These are phyloP conservation scores for Citrus reticulata DNA, from an alignment of 345 rosid genomes.

Conservation along the genomic window DNA sequence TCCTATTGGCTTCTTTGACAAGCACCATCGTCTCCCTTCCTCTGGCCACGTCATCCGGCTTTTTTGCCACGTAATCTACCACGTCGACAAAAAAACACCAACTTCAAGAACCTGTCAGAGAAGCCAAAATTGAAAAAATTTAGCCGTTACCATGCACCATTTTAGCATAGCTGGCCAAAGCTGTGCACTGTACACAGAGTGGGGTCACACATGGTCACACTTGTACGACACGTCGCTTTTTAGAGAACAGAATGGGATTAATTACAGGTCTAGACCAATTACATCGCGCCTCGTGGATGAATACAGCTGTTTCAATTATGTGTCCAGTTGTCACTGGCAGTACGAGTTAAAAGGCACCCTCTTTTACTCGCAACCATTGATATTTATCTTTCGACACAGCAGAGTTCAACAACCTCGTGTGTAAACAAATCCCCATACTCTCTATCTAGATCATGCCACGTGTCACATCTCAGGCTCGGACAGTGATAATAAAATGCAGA, in stretches of 20 bases:
- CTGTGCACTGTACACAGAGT: slow-evolving; percentile 18
- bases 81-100: slow-evolving; percentile 19
- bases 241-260: background rate
- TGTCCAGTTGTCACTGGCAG: slow-evolving; percentile 47
- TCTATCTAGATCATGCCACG: background rate
- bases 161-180: slow-evolving; percentile 27
- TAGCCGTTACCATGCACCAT: slow-evolving; percentile 41
- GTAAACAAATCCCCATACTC: background rate
- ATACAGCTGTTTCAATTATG: slow-evolving; percentile 34
- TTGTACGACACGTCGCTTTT: slow-evolving; percentile 18
- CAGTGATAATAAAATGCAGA: background rate
- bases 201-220: slow-evolving; percentile 1
- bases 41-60: slow-evolving; percentile 12
- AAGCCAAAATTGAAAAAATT: slow-evolving; percentile 19
- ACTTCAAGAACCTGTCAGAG: background rate
- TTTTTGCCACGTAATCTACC: slow-evolving; percentile 40
- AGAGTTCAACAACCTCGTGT: background rate
- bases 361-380: slow-evolving; percentile 20
- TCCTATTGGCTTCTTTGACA: slow-evolving; percentile 27
- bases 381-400: background rate
- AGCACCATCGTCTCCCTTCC: background rate
- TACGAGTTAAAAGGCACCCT: slow-evolving; percentile 15
- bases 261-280: background rate
- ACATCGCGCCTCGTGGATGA: background rate
- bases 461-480: background rate